Evolutionary conservation across 2,329 filamentous ascomycete species (phyloP).

Genomic region (Phoma sp.): DNA sequence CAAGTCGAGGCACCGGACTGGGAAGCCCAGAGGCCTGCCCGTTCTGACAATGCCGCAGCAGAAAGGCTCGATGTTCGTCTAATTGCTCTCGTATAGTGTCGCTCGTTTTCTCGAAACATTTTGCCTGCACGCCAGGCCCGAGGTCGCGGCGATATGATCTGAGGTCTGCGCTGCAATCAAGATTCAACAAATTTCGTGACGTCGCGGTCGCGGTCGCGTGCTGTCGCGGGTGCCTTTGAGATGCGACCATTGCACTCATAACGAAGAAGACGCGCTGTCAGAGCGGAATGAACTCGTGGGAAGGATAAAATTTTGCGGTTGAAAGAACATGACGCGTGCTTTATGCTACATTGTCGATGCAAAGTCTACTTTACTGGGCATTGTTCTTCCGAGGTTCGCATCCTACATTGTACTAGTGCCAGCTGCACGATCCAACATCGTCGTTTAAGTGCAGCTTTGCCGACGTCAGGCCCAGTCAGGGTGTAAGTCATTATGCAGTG

Average conservation of each 20-base stretch:
- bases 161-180: slow-evolving; percentile 32
- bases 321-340: slow-evolving; percentile 1
- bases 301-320: neutral
- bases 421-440: neutral
- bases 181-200: slow-evolving; percentile 24
- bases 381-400: slow-evolving; percentile 6
- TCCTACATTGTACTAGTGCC: neutral
- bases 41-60: slow-evolving; percentile 18
- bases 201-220: slow-evolving; percentile 3
- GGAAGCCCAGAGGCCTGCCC: slow-evolving; percentile 11
- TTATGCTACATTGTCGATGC: slow-evolving; percentile 2
- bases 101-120: slow-evolving; percentile 26
- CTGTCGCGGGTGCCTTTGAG: slow-evolving; percentile 18
- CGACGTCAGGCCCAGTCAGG: neutral
- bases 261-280: neutral
- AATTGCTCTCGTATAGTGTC: slow-evolving; percentile 27
- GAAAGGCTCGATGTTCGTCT: slow-evolving; percentile 27
- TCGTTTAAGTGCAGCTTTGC: neutral
- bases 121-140: slow-evolving; percentile 29
- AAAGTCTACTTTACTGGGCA: slow-evolving; percentile 14
- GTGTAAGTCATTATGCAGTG: neutral
- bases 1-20: slow-evolving; percentile 19
- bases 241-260: slow-evolving; percentile 16
- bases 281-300: neutral
- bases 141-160: slow-evolving; percentile 29